Conservation (phyloP, 73 alveolate genomes). For the Paramecium primaurelia region DNA sequence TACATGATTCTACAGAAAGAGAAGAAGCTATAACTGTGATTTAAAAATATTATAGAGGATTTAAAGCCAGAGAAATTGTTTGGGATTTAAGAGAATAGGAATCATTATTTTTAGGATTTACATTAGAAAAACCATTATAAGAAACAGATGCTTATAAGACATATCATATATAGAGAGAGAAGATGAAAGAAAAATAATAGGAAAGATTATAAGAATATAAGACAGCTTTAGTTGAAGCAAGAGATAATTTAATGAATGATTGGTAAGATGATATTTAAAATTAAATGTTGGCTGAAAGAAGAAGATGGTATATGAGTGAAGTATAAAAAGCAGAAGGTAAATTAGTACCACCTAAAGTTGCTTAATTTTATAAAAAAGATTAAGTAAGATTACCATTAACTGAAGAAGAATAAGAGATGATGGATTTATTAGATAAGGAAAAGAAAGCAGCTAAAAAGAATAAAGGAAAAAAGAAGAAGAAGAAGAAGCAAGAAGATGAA, state of each 20-base stretch:
- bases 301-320: constrained; percentile 53
- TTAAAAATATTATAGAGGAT: constrained; percentile 77
- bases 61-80: constrained; percentile 77
- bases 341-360: constrained; percentile 52
- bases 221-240: constrained; percentile 60
- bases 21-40: constrained; percentile 69
- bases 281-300: constrained; percentile 58
- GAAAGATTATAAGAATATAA: constrained; percentile 78
- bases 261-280: constrained; percentile 56
- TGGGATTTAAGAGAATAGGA: constrained; percentile 82
- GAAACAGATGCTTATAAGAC: constrained; percentile 60
- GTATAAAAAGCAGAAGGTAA: constrained; percentile 57
- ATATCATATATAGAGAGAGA: constrained; percentile 61
- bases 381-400: constrained; percentile 57
- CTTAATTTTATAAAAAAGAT: constrained; percentile 58
- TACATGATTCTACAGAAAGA: constrained; percentile 71
- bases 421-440: constrained; percentile 74
- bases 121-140: constrained; percentile 64
- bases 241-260: constrained; percentile 11
- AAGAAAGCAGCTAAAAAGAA: constrained; percentile 60
- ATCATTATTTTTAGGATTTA: constrained; percentile 81
- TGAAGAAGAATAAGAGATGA: constrained; percentile 66
- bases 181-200: constrained; percentile 76
- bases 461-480: constrained; percentile 49
- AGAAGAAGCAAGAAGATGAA: constrained; percentile 55